Evolutionary conservation across 2,329 filamentous ascomycete genomes (phyloP), one percentile per base, ranked within the genome.

Genomic region (Claviceps spartinae): DNA sequence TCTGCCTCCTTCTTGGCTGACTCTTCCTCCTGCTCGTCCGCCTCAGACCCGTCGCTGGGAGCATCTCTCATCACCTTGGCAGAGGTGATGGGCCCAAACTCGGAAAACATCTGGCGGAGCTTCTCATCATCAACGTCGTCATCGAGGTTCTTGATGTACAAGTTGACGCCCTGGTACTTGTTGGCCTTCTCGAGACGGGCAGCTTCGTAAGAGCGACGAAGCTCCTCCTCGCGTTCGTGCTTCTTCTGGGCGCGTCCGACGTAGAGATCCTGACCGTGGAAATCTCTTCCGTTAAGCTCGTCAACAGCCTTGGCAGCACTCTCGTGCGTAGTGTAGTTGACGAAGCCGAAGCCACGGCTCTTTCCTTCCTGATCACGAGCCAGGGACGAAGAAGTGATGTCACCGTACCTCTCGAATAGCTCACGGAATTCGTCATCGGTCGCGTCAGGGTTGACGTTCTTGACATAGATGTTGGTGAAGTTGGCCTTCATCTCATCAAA

Each of bases 401-500:
- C 85, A 61, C 93, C 93, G 65, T 82, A 95, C 72, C 83, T 83
- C 78, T 93, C 87, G 63, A 98, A 97, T 49, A 97, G 78, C 56
- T 84, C 79, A 62, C 89, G 88, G 82, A 98, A 97, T 68, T 97
- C 86, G 8, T 97, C 90, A 56, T 98, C 93, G 54, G 82, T 85
- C 58, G 85, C 87, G 48, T 96, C 91, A 38, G 74, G 65, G 63
- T 83, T 81, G 62, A 98, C 85, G 77, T 98, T 98, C 84, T 98
- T 98, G 76, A 98, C 88, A 75, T 98, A 98, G 72, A 98, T 84
- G 72, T 98, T 98, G 77, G 93, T 98, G 81, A 94, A 98, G 80
- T 98, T 98, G 72, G 93, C 93, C 85, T 98, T 98, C 91, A 98
- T 98, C 80, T 98, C 93, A 77, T 98, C 93, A 63, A 97, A 97